Conservation (phyloP, 371 early-diverging fungal genomes). For the Lichtheimia ramosa region DNA sequence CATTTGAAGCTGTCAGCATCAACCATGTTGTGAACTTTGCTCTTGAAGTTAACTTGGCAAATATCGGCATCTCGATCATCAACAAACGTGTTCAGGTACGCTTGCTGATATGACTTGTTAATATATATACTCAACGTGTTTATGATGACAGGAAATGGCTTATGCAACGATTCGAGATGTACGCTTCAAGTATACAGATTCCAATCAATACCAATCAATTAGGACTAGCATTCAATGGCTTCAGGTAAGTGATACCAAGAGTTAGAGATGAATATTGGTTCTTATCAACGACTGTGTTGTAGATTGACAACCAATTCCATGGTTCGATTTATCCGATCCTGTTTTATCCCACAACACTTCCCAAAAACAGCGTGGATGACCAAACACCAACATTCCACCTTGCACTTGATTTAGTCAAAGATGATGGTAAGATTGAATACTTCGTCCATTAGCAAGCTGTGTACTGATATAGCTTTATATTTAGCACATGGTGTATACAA, state of each 20-base stretch:
- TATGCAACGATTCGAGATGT: slow-evolving; percentile 73
- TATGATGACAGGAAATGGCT: slow-evolving; percentile 63
- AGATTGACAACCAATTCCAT: slow-evolving; percentile 87
- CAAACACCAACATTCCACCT: slow-evolving; percentile 56
- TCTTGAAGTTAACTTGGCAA: slow-evolving; percentile 43
- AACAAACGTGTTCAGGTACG: slow-evolving; percentile 43
- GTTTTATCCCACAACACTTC: slow-evolving; percentile 78
- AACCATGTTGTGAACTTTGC: slow-evolving; percentile 36
- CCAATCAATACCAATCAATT: slow-evolving; percentile 63
- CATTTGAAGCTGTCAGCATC: slow-evolving; percentile 55
- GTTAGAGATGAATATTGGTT: not conserved
- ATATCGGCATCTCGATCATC: slow-evolving; percentile 80
- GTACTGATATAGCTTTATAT: not conserved
- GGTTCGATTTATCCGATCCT: slow-evolving; percentile 78
- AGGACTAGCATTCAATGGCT: slow-evolving; percentile 75
- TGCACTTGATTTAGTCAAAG: slow-evolving; percentile 70
- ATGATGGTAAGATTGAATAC: slow-evolving; percentile 49
- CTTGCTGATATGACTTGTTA: not conserved
- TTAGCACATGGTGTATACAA: slow-evolving; percentile 77
- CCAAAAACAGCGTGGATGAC: slow-evolving; percentile 50
- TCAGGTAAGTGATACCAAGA: slow-evolving; percentile 30
- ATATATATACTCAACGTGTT: not conserved
- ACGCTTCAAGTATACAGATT: slow-evolving; percentile 67
- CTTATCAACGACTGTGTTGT: not conserved
- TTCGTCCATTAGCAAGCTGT: too few species aligned